Percentiles rank a stretch among this genome's conserved stretches.
Evolutionary conservation across 164 flowering plant genomes (phyloP).

Genomic region (Litsea cubeba): DNA sequence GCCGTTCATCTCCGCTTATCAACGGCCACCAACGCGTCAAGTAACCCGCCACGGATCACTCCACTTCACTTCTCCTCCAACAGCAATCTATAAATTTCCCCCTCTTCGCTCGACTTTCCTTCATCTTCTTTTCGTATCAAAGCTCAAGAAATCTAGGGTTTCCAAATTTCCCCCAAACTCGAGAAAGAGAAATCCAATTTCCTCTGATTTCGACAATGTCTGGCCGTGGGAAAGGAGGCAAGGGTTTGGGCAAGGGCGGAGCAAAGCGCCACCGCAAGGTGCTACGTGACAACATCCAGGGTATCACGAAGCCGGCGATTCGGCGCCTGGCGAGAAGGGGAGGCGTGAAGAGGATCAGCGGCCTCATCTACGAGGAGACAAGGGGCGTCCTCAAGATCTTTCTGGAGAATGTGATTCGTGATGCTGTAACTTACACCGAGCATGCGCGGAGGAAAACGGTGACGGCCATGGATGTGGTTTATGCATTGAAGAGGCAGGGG

Average conservation of each 20-base stretch:
- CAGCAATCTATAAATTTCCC: no score
- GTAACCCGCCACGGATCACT: no score
- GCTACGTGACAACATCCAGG: slow-evolving; percentile 16
- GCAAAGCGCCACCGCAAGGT: slow-evolving; percentile 18
- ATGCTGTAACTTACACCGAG: slow-evolving; percentile 17
- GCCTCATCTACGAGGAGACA: slow-evolving; percentile 19
- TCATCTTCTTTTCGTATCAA: no score
- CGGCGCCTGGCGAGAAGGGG: slow-evolving; percentile 16
- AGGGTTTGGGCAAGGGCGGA: slow-evolving; percentile 17
- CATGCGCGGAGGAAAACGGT: slow-evolving; percentile 15
- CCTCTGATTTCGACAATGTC: slow-evolving; percentile 4
- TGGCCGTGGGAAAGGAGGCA: slow-evolving; percentile 19
- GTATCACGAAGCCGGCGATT: slow-evolving; percentile 19
- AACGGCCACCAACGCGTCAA: no score
- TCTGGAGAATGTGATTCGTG: slow-evolving; percentile 18
- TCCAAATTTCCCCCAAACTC: no score
- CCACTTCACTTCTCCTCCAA: no score
- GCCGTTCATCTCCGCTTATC: no score
- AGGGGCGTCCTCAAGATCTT: slow-evolving; percentile 19
- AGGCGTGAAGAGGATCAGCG: slow-evolving; percentile 17
- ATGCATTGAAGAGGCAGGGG: slow-evolving; percentile 15
- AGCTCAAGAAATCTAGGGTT: no score
- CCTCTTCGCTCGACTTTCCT: no score
- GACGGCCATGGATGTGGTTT: slow-evolving; percentile 15
- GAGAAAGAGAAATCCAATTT: no score